Conservation (phyloP, 1,284 basidiomycete genomes). For the Anthracocystis panici-leucophaei region DNA sequence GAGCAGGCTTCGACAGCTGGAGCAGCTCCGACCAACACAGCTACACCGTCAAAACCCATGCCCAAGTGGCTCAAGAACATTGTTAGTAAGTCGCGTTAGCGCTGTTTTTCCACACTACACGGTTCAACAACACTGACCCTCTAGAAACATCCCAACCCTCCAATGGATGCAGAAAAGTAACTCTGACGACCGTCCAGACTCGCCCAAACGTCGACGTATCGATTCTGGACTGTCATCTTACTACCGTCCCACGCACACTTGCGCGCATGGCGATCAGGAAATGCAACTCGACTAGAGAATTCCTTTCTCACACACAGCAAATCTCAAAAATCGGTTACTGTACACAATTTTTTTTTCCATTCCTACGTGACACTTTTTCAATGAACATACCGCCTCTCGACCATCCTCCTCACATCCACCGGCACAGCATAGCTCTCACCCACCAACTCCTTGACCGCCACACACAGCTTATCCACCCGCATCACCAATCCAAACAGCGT, state of each 20-base stretch:
- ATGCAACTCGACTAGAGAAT: slow-evolving; percentile 27
- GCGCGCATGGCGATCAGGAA: neutral
- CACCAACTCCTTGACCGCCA: slow-evolving; percentile 82
- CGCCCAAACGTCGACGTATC: slow-evolving; percentile 19
- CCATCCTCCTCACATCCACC: slow-evolving; percentile 35
- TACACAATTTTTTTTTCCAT: too few species aligned
- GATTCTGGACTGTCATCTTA: neutral
- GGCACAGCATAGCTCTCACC: slow-evolving; percentile 77
- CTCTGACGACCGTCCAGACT: neutral
- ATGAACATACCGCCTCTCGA: neutral
- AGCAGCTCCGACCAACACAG: neutral
- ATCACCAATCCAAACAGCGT: slow-evolving; percentile 78
- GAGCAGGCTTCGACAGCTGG: neutral
- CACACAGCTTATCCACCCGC: slow-evolving; percentile 79
- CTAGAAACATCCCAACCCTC: too few species aligned
- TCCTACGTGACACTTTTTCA: neutral
- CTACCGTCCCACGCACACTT: neutral
- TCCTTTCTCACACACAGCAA: too few species aligned
- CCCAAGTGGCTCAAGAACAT: slow-evolving; percentile 51
- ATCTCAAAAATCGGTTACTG: too few species aligned
- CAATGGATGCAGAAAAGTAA: slow-evolving; percentile 30
- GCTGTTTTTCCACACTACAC: neutral
- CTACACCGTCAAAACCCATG: slow-evolving; percentile 25
- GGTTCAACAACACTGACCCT: neutral
- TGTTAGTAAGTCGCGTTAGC: slow-evolving; percentile 39